Evolutionary conservation across 2,329 filamentous ascomycete species (phyloP).

Genomic region (Cercospora berteroae): DNA sequence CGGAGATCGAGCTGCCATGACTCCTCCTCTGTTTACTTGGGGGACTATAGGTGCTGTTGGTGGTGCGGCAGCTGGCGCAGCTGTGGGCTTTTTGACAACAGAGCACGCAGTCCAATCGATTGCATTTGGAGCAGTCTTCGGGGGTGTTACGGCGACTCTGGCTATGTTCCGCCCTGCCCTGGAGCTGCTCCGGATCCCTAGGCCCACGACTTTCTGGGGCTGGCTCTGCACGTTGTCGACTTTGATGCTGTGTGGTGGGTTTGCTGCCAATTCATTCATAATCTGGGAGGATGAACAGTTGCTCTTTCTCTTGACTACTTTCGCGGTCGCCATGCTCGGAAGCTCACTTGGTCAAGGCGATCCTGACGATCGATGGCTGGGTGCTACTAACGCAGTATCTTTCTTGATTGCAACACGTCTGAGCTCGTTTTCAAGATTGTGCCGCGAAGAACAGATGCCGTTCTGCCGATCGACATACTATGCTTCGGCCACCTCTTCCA

Average conservation of each 20-base stretch:
- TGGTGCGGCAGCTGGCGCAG: constrained; percentile 33
- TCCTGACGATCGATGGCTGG: constrained; percentile 67
- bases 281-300: constrained; percentile 98
- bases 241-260: constrained; percentile 83
- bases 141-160: constrained; percentile 42
- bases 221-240: constrained; percentile 80
- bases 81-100: constrained; percentile 35
- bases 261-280: constrained; percentile 96
- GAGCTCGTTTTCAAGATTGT: constrained; percentile 85
- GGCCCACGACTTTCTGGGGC: constrained; percentile 82
- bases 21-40: constrained; percentile 52
- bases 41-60: constrained; percentile 52
- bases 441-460: constrained; percentile 97
- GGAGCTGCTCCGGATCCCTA: constrained; percentile 49
- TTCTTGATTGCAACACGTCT: constrained; percentile 77
- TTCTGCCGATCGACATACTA: constrained; percentile 96
- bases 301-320: constrained; percentile 85
- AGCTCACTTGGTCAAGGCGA: constrained; percentile 72
- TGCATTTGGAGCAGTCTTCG: constrained; percentile 43
- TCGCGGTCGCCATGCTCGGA: constrained; percentile 71
- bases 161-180: constrained; percentile 44
- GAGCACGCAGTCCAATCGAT: constrained; percentile 42
- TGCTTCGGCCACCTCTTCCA: constrained; percentile 84
- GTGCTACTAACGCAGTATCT: constrained; percentile 77
- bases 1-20: constrained; percentile 55